Evolutionary conservation across 768 basidiomycete genomes (phyloP), one percentile per base, ranked within the genome.

Genomic region (Boletus rex-veris): DNA sequence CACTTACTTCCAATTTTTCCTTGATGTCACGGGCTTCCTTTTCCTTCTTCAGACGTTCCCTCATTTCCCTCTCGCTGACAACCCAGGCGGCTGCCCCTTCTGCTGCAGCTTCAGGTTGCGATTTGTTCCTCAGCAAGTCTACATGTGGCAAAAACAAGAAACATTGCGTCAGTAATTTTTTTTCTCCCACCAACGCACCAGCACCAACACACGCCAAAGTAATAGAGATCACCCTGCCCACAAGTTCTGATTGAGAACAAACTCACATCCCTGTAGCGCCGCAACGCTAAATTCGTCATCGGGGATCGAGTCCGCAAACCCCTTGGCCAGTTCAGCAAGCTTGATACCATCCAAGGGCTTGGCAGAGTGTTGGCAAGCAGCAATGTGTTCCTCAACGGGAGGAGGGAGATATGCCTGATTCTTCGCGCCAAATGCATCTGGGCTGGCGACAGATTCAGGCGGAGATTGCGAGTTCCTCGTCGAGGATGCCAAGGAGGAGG

Each of bases 271-370:
- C 73, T 95, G 92, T 50, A 97, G 75, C 52, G 90, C 87, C 18
- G 93, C 92, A 50, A 94, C 88, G 64, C 88, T 90, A 65, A 94
- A 91, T 73, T 90, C 88, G 38, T 87, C 85, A 36, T 92, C 88
- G 0, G 93, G 91, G 19, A 95, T 83, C 21, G 82, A 75, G 57
- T 90, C 88, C 5, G 90, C 89, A 64, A 95, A 95, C 54, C 75
- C 64, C 74, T 87, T 83, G 10, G 90, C 91, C 15, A 94, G 75
- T n/a, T 71, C 62, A 26, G 80, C 83, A 24, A 92, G 76, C 54
- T 80, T 84, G 61, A 73, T 74, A 50, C 78, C 80, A 63, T 85
- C 83, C 55, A 92, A 75, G 10, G 88, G 84, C 56, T 81, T 80
- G 40, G 83, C 82, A 11, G 80, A 79, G 62, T 85, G 84, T 57